Percentiles rank a stretch among this genome's conserved stretches.
These are phyloP conservation scores for Fragilaria crotonensis DNA, from an alignment of 108 stramenopile genomes.

Conservation along the genomic window DNA sequence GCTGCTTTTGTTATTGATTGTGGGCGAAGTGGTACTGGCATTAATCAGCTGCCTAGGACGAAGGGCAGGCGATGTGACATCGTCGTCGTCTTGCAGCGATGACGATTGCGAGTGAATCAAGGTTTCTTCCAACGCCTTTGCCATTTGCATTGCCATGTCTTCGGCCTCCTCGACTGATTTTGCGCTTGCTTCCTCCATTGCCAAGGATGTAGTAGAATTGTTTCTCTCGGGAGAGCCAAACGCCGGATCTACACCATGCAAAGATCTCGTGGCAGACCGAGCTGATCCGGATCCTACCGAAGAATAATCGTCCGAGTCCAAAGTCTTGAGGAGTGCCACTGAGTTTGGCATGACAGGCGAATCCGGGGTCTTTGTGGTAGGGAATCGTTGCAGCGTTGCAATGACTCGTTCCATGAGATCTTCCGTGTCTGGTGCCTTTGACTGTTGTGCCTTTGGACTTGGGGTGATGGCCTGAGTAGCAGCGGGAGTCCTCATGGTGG, in stretches of 20 bases:
- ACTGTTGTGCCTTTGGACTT: background rate
- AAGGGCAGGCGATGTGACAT: background rate
- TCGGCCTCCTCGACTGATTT: background rate
- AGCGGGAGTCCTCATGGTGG: background rate
- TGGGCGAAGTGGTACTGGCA: background rate
- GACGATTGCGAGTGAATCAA: background rate
- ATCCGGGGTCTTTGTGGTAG: background rate
- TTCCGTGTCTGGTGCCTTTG: background rate
- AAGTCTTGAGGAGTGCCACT: background rate
- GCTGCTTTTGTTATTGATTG: too few relatives aligned
- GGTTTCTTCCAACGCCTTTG: background rate
- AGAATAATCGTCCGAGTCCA: background rate
- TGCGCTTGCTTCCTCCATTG: background rate
- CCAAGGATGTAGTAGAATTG: background rate
- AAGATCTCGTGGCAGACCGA: background rate
- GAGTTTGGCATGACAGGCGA: background rate
- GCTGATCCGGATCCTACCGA: background rate
- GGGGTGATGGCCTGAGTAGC: background rate
- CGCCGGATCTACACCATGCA: background rate
- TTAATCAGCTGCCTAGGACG: background rate
- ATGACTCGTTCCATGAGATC: background rate
- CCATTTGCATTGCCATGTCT: background rate
- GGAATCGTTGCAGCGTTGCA: background rate
- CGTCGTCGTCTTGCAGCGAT: background rate
- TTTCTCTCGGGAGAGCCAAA: background rate